A percentile compares a stretch with the other conserved stretches of the same genome.
Evolutionary conservation across 2,329 filamentous ascomycete genomes (phyloP).

Genomic region (Alternaria gaisen): DNA sequence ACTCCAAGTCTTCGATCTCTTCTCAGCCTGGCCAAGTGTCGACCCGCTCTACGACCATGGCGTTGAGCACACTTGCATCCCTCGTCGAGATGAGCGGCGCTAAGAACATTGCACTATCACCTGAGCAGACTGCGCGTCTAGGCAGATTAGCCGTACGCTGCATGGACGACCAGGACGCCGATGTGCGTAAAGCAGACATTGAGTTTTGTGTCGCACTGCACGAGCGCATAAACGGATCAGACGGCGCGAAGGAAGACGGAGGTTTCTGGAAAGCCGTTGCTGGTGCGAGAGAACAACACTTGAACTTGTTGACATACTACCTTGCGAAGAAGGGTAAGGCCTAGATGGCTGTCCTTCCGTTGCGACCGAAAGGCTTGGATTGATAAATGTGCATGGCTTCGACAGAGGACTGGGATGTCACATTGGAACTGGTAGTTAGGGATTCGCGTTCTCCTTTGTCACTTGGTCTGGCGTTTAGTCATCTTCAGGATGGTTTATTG

Average conservation of each 20-base stretch:
- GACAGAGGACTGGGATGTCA: not conserved
- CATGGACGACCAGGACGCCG: slow-evolving; percentile 51
- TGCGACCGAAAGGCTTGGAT: slow-evolving; percentile 8
- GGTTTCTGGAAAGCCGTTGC: slow-evolving; percentile 74
- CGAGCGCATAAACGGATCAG: slow-evolving; percentile 48
- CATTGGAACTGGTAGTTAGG: not conserved
- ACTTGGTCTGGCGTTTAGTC: not conserved
- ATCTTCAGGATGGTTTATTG: not conserved
- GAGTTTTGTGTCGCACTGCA: slow-evolving; percentile 80
- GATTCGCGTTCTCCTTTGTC: not conserved
- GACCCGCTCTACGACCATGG: slow-evolving; percentile 50
- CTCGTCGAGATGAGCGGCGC: slow-evolving; percentile 47
- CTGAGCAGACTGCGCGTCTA: slow-evolving; percentile 49
- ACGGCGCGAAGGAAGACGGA: slow-evolving; percentile 49
- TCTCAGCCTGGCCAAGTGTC: slow-evolving; percentile 24
- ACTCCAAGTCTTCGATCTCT: slow-evolving; percentile 47
- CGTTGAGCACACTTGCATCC: slow-evolving; percentile 51
- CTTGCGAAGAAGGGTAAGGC: slow-evolving; percentile 63
- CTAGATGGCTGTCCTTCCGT: slow-evolving; percentile 26
- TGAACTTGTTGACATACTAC: slow-evolving; percentile 83
- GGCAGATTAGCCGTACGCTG: slow-evolving; percentile 51
- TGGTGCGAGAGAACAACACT: slow-evolving; percentile 72
- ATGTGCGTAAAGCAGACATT: slow-evolving; percentile 73
- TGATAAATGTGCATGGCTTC: not conserved
- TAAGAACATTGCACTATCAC: slow-evolving; percentile 41